phyloP scores from a whole-genome alignment of 441 rosid genomes.

The Populus tomentosa region DNA sequence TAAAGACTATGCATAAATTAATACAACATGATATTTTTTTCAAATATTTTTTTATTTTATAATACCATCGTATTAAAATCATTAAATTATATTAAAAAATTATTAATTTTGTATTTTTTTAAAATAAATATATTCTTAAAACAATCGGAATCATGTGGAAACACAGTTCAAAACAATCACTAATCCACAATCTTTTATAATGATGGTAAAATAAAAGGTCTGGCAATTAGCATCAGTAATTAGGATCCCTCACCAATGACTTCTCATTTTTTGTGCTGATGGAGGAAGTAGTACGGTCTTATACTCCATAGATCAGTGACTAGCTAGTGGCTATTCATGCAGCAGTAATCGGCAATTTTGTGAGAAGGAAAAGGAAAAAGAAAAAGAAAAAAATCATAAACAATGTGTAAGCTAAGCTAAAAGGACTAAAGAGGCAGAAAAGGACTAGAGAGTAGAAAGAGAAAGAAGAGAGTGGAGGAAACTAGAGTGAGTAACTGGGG shows the following conservation, averaged over 20 bases:
- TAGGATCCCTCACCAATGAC: background rate
- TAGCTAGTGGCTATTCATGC: background rate
- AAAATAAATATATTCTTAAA: no score
- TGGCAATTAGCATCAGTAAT: background rate
- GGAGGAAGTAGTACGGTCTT: background rate
- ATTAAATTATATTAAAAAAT: no score
- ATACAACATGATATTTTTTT: background rate
- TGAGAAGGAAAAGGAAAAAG: background rate
- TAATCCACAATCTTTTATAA: no score
- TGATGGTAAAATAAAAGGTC: background rate
- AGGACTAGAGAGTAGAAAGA: slow-evolving; percentile 19
- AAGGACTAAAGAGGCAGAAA: slow-evolving; percentile 5
- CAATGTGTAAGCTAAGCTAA: background rate
- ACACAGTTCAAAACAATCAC: no score
- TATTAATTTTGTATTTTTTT: no score
- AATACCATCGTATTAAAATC: no score
- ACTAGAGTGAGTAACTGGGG: slow-evolving; percentile 11
- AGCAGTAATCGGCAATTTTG: background rate
- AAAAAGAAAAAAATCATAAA: background rate
- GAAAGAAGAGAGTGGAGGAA: background rate
- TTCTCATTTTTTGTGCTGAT: no score
- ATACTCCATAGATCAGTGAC: background rate
- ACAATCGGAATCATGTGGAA: no score
- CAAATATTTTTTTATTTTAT: no score
- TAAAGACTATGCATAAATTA: background rate